A percentile compares a stretch with the other conserved stretches of the same genome.
Conservation (phyloP, 192 early-diverging fungal species). For the Backusella westeae region DNA sequence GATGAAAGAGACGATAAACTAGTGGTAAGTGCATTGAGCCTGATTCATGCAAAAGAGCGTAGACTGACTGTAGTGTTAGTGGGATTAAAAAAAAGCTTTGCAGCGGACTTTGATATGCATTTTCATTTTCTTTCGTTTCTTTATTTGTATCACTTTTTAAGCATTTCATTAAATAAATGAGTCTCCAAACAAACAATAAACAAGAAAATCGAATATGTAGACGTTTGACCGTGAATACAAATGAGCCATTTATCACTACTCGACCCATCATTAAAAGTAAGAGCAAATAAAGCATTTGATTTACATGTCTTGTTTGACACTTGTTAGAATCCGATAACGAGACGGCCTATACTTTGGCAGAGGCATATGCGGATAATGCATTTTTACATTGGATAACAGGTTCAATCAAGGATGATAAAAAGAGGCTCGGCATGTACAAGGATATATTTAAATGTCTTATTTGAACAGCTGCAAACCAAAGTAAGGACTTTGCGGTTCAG, state of each 20-base stretch:
- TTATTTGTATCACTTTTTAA: not conserved
- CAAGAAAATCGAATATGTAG: constrained; percentile 16
- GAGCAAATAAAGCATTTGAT: not conserved
- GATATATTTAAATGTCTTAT: constrained; percentile 16
- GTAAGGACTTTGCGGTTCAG: constrained; percentile 23
- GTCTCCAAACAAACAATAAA: not conserved
- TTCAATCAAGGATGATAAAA: constrained; percentile 11
- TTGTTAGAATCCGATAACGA: constrained; percentile 19
- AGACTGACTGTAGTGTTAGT: not conserved
- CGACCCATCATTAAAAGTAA: constrained; percentile 27
- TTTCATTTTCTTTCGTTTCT: not conserved
- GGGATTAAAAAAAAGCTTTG: not conserved
- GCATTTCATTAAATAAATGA: not conserved
- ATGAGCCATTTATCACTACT: not conserved
- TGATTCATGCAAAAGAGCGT: not conserved
- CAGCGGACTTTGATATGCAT: not conserved
- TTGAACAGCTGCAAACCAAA: constrained; percentile 4
- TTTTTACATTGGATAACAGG: constrained; percentile 16
- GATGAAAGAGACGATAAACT: not conserved
- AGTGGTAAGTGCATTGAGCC: not conserved
- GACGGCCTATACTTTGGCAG: constrained; percentile 13
- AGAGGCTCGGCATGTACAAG: not conserved
- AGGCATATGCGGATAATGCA: constrained; percentile 18
- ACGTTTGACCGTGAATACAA: constrained; percentile 19
- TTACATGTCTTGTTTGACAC: not conserved